Evolutionary conservation across 2,329 filamentous ascomycete genomes (phyloP).

Genomic region (Magnaporthiopsis rhizophila): DNA sequence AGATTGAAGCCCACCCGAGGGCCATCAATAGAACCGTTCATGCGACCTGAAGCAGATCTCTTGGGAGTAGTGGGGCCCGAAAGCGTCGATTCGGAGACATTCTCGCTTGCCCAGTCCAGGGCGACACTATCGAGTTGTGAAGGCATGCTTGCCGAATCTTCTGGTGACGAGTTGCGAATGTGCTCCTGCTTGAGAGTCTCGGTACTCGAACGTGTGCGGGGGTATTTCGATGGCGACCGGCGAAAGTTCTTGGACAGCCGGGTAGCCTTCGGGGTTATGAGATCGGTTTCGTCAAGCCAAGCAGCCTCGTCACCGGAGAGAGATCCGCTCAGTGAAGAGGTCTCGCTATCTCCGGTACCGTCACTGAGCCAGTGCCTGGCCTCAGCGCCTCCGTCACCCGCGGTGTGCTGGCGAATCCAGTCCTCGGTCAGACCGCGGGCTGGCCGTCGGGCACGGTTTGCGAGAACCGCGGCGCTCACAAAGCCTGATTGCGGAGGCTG

Average conservation of each 20-base stretch:
- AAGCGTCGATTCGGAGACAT: neutral
- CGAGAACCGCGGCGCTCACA: constrained; percentile 51
- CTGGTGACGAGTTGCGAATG: constrained; percentile 8
- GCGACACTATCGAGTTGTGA: constrained; percentile 10
- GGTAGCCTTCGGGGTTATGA: constrained; percentile 38
- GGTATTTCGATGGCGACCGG: constrained; percentile 27
- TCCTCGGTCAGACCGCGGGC: constrained; percentile 65
- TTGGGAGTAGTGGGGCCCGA: constrained; percentile 5
- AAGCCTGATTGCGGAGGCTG: constrained; percentile 23
- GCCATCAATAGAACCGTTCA: neutral
- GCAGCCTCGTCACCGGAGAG: constrained; percentile 38
- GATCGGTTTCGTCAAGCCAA: constrained; percentile 41
- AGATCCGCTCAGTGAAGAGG: constrained; percentile 66
- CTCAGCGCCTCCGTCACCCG: constrained; percentile 60
- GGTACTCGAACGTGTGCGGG: constrained; percentile 43
- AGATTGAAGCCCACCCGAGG: constrained; percentile 4
- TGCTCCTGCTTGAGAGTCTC: constrained; percentile 42
- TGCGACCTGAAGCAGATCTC: neutral
- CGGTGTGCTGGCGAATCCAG: constrained; percentile 80
- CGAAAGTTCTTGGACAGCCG: constrained; percentile 18
- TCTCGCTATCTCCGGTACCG: constrained; percentile 63
- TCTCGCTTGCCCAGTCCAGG: constrained; percentile 4
- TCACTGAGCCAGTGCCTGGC: constrained; percentile 79
- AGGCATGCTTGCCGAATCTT: constrained; percentile 19
- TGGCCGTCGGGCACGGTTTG: constrained; percentile 52